These are phyloP conservation scores for Fusarium neocosmosporiellum DNA, from an alignment of 2,329 filamentous ascomycete genomes.

Conservation along the genomic window DNA sequence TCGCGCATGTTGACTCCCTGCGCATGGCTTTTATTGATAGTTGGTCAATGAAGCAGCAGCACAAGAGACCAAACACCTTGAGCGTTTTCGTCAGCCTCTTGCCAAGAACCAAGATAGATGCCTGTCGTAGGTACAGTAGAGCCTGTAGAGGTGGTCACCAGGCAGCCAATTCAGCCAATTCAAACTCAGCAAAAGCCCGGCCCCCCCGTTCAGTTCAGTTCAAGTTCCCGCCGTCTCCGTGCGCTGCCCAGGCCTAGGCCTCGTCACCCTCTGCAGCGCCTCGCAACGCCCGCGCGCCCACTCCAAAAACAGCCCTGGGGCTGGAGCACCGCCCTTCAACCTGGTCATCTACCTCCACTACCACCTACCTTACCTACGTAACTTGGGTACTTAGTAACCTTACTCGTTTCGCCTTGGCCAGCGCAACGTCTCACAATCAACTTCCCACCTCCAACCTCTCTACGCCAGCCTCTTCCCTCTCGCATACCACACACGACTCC, in stretches of 20 bases:
- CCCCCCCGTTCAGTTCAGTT: conserved; percentile 12
- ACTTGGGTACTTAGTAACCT: conserved; percentile 13
- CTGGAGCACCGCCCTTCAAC: conserved; percentile 23
- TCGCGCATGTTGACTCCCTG: neutral
- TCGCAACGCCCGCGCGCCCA: conserved; percentile 12
- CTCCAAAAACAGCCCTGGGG: conserved; percentile 15
- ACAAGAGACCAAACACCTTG: neutral
- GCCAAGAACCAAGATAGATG: conserved; percentile 8
- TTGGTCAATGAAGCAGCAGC: conserved; percentile 5
- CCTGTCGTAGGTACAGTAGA: too few relatives aligned
- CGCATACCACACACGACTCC: conserved; percentile 35
- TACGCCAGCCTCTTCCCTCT: conserved; percentile 39
- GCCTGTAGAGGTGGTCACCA: neutral
- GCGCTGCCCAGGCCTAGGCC: conserved; percentile 12
- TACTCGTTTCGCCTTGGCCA: conserved; percentile 46
- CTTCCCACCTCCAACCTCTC: conserved; percentile 43
- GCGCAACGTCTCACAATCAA: conserved; percentile 42
- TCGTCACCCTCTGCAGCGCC: conserved; percentile 20
- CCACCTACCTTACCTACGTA: neutral
- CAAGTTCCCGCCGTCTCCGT: conserved; percentile 26
- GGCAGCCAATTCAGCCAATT: conserved; percentile 3
- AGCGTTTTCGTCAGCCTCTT: neutral
- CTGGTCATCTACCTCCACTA: conserved; percentile 19
- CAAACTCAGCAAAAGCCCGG: conserved; percentile 26
- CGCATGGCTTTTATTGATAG: neutral